Evolutionary conservation across 345 rosid genomes (phyloP).

Genomic region (Salix suchowensis): DNA sequence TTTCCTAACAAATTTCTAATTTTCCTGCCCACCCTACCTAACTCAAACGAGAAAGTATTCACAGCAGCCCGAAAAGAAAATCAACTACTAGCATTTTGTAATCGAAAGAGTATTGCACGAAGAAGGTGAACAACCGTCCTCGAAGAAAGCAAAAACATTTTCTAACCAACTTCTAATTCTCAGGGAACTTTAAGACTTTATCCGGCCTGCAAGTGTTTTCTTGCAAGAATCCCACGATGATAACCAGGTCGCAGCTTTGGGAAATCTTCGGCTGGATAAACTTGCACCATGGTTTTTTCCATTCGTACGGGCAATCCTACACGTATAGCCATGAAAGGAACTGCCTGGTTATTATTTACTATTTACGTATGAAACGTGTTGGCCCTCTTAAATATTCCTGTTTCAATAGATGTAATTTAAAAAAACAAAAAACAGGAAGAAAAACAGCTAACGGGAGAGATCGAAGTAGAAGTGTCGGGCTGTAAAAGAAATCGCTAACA

Average conservation of each 20-base stretch:
- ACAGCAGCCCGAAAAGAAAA: not conserved
- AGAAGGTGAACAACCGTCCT: slow-evolving; percentile 15
- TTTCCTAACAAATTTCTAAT: not conserved
- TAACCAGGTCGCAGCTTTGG: not conserved
- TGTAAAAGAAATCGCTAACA: too few relatives aligned
- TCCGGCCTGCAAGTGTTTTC: not conserved
- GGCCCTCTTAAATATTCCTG: not conserved
- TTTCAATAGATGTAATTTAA: too few relatives aligned
- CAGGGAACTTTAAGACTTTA: not conserved
- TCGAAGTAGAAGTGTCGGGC: too few relatives aligned
- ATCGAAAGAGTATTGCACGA: not conserved
- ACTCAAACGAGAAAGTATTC: not conserved
- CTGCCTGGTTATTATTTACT: not conserved
- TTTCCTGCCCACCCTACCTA: slow-evolving; percentile 41
- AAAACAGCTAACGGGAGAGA: too few relatives aligned
- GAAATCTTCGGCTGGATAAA: not conserved
- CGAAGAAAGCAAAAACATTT: not conserved
- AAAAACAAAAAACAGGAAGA: too few relatives aligned
- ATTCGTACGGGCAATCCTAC: not conserved
- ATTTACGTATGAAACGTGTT: not conserved
- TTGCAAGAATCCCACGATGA: slow-evolving; percentile 18
- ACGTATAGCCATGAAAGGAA: not conserved
- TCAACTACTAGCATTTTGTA: not conserved
- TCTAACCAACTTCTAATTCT: slow-evolving; percentile 28
- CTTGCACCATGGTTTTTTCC: not conserved